Percentiles rank a stretch among this genome's conserved stretches.
Evolutionary conservation across 2,329 filamentous ascomycete genomes (phyloP).

Genomic region (Aureobasidium sp.): DNA sequence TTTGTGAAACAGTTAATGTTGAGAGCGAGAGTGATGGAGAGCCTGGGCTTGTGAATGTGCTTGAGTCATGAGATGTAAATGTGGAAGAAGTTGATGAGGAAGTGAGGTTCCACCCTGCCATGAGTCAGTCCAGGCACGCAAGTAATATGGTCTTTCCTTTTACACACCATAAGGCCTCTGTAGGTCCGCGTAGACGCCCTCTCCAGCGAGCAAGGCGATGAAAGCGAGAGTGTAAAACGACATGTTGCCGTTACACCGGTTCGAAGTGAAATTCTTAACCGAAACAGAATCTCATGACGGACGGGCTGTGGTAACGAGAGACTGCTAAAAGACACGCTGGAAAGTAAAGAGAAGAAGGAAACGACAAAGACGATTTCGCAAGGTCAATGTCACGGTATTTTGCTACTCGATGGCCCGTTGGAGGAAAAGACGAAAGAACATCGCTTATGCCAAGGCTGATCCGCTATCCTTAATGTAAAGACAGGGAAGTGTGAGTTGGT

Average conservation of each 20-base stretch:
- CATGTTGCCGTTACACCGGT: not conserved
- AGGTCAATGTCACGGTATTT: slow-evolving; percentile 1
- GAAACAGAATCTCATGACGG: not conserved
- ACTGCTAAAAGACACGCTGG: not conserved
- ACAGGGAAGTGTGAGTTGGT: slow-evolving; percentile 3
- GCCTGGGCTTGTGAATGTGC: not conserved
- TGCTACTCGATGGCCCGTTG: not conserved
- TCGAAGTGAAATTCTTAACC: not conserved
- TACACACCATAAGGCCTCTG: not conserved
- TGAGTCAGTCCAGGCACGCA: not conserved
- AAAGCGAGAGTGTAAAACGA: slow-evolving; percentile 1
- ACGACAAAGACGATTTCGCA: not conserved
- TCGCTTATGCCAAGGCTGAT: slow-evolving; percentile 8
- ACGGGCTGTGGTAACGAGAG: not conserved
- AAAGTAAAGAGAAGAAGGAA: not conserved
- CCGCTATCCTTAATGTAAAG: not conserved
- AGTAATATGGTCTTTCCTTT: not conserved
- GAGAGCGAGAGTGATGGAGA: not conserved
- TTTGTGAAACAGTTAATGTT: not conserved
- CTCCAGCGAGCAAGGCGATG: not conserved
- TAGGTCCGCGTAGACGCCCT: not conserved
- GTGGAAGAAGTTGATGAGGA: not conserved
- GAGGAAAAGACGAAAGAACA: not conserved
- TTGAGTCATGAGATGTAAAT: not conserved
- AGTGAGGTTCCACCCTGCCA: not conserved